phyloP scores from a whole-genome alignment of 768 basidiomycete genomes.

The Podaxis carcinomalis region DNA sequence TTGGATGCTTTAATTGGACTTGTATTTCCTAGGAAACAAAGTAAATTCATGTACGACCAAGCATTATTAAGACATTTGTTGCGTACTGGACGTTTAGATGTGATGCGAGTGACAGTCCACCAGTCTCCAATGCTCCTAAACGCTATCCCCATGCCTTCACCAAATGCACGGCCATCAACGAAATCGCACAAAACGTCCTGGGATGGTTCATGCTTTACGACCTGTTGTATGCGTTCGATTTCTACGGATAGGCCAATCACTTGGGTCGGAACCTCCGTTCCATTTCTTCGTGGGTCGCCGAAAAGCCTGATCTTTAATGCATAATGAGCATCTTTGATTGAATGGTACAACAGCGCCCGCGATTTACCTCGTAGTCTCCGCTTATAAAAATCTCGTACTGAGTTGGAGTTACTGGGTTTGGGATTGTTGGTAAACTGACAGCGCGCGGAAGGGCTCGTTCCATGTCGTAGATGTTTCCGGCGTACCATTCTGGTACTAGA shows the following conservation, averaged over 20 bases:
- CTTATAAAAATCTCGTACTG: slow-evolving; percentile 70
- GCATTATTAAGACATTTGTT: not conserved
- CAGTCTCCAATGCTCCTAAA: slow-evolving; percentile 47
- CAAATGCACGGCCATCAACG: slow-evolving; percentile 72
- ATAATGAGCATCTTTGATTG: not conserved
- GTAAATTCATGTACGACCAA: not conserved
- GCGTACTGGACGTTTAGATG: not conserved
- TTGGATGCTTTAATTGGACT: slow-evolving; percentile 23
- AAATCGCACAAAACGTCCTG: slow-evolving; percentile 65
- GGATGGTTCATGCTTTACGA: slow-evolving; percentile 38
- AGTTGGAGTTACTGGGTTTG: slow-evolving; percentile 37
- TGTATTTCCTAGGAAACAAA: slow-evolving; percentile 21
- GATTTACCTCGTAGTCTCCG: slow-evolving; percentile 74
- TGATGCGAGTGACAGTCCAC: slow-evolving; percentile 44
- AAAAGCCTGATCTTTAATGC: slow-evolving; percentile 69
- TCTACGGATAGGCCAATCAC: slow-evolving; percentile 48
- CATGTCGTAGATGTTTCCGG: slow-evolving; percentile 84
- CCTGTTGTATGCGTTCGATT: slow-evolving; percentile 25
- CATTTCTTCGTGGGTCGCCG: slow-evolving; percentile 56
- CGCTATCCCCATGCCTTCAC: slow-evolving; percentile 63
- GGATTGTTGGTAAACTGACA: slow-evolving; percentile 45
- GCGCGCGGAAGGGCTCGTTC: slow-evolving; percentile 45
- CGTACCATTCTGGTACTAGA: slow-evolving; percentile 55
- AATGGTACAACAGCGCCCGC: slow-evolving; percentile 1
- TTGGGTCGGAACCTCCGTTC: slow-evolving; percentile 47